Percentiles rank a stretch among this genome's conserved stretches.
Evolutionary conservation across 495 filamentous ascomycete genomes (phyloP).

Genomic region (Penicillium crystallinum): DNA sequence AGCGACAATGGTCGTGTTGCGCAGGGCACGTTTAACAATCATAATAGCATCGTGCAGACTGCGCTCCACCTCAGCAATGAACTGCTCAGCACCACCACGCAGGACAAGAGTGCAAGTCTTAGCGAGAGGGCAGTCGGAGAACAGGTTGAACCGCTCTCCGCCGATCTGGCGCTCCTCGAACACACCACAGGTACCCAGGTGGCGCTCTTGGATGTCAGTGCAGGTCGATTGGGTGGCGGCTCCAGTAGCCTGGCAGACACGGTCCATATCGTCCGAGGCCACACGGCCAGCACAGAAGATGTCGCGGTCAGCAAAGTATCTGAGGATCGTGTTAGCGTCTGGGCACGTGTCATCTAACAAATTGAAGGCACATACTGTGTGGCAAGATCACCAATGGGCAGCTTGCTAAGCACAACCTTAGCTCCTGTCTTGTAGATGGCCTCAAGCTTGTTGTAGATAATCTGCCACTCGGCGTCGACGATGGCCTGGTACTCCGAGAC

Average conservation of each 20-base stretch:
- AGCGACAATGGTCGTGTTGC: slow-evolving; percentile 89
- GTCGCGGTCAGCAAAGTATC: slow-evolving; percentile 94
- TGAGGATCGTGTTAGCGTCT: slow-evolving; percentile 21
- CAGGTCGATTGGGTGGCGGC: slow-evolving; percentile 92
- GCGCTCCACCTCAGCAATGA: slow-evolving; percentile 97
- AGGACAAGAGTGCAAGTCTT: slow-evolving; percentile 96
- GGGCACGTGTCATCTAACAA: not conserved
- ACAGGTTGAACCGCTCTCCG: slow-evolving; percentile 96
- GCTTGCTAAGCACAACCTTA: slow-evolving; percentile 93
- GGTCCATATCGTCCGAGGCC: slow-evolving; percentile 87
- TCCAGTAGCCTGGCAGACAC: slow-evolving; percentile 90
- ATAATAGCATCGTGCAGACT: slow-evolving; percentile 98
- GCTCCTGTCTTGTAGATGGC: slow-evolving; percentile 87
- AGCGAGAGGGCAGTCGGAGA: slow-evolving; percentile 88
- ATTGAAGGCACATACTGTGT: slow-evolving; percentile 62
- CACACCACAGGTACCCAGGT: slow-evolving; percentile 82
- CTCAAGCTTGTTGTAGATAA: slow-evolving; percentile 98
- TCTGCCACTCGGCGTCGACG: slow-evolving; percentile 98
- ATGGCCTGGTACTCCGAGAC: slow-evolving; percentile 99
- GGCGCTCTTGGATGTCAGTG: slow-evolving; percentile 84
- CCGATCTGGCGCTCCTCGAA: slow-evolving; percentile 98
- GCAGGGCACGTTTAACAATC: slow-evolving; percentile 96
- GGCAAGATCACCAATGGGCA: slow-evolving; percentile 95
- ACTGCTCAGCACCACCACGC: slow-evolving; percentile 94
- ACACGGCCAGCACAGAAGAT: slow-evolving; percentile 98